Evolutionary conservation across 768 basidiomycete genomes (phyloP), one percentile per base, ranked within the genome.

Genomic region (Psilocybe tampanensis): DNA sequence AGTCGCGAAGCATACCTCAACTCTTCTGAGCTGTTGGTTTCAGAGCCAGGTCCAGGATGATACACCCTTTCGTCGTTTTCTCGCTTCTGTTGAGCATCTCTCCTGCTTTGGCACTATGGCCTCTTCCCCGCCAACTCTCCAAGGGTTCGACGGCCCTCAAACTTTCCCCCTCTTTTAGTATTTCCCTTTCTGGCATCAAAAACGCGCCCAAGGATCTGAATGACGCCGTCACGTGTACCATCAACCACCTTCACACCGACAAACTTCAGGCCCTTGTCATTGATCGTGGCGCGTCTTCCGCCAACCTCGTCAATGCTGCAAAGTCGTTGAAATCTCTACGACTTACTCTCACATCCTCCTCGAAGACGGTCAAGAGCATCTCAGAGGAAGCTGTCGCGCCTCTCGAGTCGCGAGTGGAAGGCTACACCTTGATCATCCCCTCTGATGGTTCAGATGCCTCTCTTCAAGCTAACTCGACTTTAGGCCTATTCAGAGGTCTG

Each of bases 401-500:
- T 8, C 58, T 86, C 8, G 81, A 78, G 56, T 74, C 73, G n/a
- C 75, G 87, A 44, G 75, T 78, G 47, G 90, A 93, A 70, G 74
- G 75, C 2, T 92, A 92, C 71, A 74, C 72, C 1, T 75, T 92
- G 26, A 72, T 65, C 15, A 72, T 92, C 15, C 86, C 87, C 2
- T 68, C 71, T 7, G 77, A 86, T 60, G 89, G 88, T 9, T 75
- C 78, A 0, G 68, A 68, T 21, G 88, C 86, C 15, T 75, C 70
- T 1, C 69, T 94, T 54, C 71, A 63, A 0, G 87, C 90, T 12
- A 86, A 82, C 61, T 84, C 86, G 42, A 83, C 86, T 0, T 70
- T 92, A 48, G 90, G 90, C 0, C 67, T 92, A 47, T 81, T 86
- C 65, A 75, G 90, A 56, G 92, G 90, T 9, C 67, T 92, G 63